Evolutionary conservation across 2,329 filamentous ascomycete species (phyloP).

Genomic region (Trichoderma citrinoviride): DNA sequence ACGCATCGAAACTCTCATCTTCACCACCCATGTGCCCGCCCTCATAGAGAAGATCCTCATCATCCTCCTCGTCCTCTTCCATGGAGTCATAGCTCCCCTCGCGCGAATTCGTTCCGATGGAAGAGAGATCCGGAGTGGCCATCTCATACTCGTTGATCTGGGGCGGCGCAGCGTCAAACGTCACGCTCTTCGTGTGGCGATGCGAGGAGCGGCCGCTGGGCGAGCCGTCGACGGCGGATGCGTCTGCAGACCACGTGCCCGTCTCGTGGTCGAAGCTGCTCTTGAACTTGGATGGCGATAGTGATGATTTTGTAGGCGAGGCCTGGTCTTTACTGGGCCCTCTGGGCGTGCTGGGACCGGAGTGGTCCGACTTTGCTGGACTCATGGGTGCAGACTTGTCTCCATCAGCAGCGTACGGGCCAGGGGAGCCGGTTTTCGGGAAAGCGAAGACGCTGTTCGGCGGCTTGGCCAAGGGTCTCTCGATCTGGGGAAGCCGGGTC

Average conservation of each 20-base stretch:
- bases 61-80: slow-evolving; percentile 71
- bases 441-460: slow-evolving; percentile 70
- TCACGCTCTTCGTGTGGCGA: slow-evolving; percentile 93
- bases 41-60: slow-evolving; percentile 61
- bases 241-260: slow-evolving; percentile 66
- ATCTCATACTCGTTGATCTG: slow-evolving; percentile 98
- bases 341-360: slow-evolving; percentile 33
- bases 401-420: slow-evolving; percentile 49
- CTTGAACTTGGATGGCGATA: slow-evolving; percentile 67
- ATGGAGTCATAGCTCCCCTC: slow-evolving; percentile 91
- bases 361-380: slow-evolving; percentile 27
- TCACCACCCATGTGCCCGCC: slow-evolving; percentile 50
- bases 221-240: slow-evolving; percentile 55
- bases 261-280: slow-evolving; percentile 67
- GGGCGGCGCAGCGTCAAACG: slow-evolving; percentile 89
- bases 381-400: slow-evolving; percentile 41
- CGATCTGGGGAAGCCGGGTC: slow-evolving; percentile 69
- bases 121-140: slow-evolving; percentile 94
- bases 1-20: slow-evolving; percentile 93
- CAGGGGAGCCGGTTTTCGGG: slow-evolving; percentile 45
- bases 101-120: slow-evolving; percentile 81
- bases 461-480: slow-evolving; percentile 76
- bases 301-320: slow-evolving; percentile 86
- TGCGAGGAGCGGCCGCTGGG: slow-evolving; percentile 67
- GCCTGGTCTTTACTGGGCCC: slow-evolving; percentile 67